phyloP scores from a whole-genome alignment of 352 stramenopile species.

The Phytophthora idaei region DNA sequence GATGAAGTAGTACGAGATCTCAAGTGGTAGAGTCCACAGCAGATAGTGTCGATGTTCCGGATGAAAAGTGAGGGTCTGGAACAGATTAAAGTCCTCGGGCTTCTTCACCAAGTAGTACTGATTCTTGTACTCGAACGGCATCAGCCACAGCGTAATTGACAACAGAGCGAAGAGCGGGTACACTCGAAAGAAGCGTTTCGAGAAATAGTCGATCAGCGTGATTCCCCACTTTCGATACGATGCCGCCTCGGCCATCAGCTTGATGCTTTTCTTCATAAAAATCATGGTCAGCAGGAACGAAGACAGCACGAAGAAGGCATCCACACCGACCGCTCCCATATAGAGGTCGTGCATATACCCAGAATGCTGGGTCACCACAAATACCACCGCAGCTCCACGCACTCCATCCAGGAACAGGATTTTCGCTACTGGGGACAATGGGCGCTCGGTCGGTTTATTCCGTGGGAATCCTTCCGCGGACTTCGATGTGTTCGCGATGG shows the following conservation, averaged over 20 bases:
- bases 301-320: slow-evolving; percentile 18
- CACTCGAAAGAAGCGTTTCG: slow-evolving; percentile 9
- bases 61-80: slow-evolving; percentile 2
- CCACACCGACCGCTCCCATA: slow-evolving; percentile 12
- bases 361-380: slow-evolving; percentile 13
- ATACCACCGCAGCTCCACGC: slow-evolving; percentile 5
- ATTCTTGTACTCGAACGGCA: slow-evolving; percentile 15
- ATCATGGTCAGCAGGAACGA: slow-evolving; percentile 21
- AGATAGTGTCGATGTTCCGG: slow-evolving; percentile 13
- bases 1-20: slow-evolving; percentile 1
- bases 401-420: slow-evolving; percentile 16
- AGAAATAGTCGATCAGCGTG: slow-evolving; percentile 1
- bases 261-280: slow-evolving; percentile 29
- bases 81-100: slow-evolving; percentile 11
- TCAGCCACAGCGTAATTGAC: slow-evolving; percentile 12
- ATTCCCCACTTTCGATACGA: slow-evolving; percentile 3
- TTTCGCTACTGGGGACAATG: slow-evolving; percentile 6
- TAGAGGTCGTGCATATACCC: slow-evolving; percentile 14
- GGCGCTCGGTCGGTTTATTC: not conserved
- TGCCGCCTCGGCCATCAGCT: slow-evolving; percentile 1
- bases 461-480: not conserved
- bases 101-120: slow-evolving; percentile 12
- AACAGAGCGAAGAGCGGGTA: slow-evolving; percentile 7
- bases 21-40: slow-evolving; percentile 6
- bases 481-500: not conserved